Conservation (phyloP, 2,329 filamentous ascomycete species). For the Colletotrichum australisinense region DNA sequence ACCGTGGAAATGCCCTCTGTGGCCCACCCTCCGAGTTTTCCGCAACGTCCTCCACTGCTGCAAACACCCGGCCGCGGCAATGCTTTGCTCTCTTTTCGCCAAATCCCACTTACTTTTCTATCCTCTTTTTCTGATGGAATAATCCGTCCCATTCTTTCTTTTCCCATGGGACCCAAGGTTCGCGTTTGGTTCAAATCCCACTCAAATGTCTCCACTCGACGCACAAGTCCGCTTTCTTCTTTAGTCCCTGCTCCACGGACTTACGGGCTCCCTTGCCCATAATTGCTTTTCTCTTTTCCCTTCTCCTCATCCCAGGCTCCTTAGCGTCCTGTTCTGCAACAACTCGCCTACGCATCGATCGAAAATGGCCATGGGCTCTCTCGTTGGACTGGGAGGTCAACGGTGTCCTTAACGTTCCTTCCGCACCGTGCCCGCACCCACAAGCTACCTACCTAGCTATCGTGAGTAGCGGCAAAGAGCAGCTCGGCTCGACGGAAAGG, state of each 20-base stretch:
- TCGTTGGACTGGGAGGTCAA: not conserved
- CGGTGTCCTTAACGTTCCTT: not conserved
- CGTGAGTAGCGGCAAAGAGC: not conserved
- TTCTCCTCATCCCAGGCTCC: not conserved
- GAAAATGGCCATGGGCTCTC: not conserved
- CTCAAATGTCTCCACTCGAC: constrained; percentile 4
- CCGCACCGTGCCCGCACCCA: not conserved
- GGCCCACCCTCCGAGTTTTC: not conserved
- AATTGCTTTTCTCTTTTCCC: constrained; percentile 18
- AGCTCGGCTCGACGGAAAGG: not conserved
- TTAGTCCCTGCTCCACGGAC: constrained; percentile 2
- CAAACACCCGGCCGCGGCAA: not conserved
- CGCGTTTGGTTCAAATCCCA: constrained; percentile 16
- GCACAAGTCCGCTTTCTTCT: constrained; percentile 26
- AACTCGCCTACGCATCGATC: constrained; percentile 19
- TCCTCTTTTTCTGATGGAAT: not conserved
- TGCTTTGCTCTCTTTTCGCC: not conserved
- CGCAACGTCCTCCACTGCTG: not conserved
- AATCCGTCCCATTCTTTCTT: constrained; percentile 23
- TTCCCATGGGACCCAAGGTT: not conserved
- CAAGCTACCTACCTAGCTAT: not conserved
- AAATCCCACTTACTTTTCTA: not conserved
- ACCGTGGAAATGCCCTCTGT: not conserved
- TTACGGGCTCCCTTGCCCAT: not conserved
- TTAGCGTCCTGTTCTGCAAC: constrained; percentile 36